A percentile compares a stretch with the other conserved stretches of the same genome.
phyloP scores from a whole-genome alignment of 2,329 filamentous ascomycete species.

The Bipolaris zeicola region DNA sequence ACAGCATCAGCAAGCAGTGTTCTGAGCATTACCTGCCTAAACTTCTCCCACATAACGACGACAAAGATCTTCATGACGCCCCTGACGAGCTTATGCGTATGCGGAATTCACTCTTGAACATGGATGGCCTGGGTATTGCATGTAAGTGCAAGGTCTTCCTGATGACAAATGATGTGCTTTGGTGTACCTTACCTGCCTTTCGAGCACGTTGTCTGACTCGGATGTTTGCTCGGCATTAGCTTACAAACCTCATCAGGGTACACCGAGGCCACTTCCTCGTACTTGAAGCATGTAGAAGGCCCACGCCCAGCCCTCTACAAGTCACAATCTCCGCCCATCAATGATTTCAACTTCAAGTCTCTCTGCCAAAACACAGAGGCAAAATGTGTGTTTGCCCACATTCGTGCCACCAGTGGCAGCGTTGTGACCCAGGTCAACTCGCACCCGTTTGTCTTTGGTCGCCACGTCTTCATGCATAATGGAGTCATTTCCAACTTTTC shows the following conservation, averaged over 20 bases:
- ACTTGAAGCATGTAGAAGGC: constrained; percentile 43
- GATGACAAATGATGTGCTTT: not conserved
- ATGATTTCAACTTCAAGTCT: constrained; percentile 60
- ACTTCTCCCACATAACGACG: constrained; percentile 54
- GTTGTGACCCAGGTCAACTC: constrained; percentile 59
- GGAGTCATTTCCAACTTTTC: constrained; percentile 57
- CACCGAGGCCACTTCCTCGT: constrained; percentile 52
- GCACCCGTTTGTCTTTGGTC: constrained; percentile 62
- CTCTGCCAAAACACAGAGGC: constrained; percentile 59
- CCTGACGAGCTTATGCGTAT: constrained; percentile 53
- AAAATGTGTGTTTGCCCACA: constrained; percentile 59
- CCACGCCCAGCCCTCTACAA: constrained; percentile 59
- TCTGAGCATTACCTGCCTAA: constrained; percentile 60
- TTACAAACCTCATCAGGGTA: constrained; percentile 46
- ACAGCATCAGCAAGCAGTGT: constrained; percentile 45
- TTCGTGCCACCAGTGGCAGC: constrained; percentile 57
- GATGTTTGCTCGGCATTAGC: not conserved
- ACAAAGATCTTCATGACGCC: constrained; percentile 49
- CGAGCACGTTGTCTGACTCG: not conserved
- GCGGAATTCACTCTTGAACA: constrained; percentile 60
- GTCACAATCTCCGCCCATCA: constrained; percentile 57
- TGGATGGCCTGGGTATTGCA: constrained; percentile 61
- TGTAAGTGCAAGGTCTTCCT: constrained; percentile 41
- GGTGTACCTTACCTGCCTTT: not conserved
- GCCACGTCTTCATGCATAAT: constrained; percentile 63